A percentile compares a stretch with the other conserved stretches of the same genome.
phyloP scores from a whole-genome alignment of 2,329 filamentous ascomycete genomes.

The Claviceps digitariae region DNA sequence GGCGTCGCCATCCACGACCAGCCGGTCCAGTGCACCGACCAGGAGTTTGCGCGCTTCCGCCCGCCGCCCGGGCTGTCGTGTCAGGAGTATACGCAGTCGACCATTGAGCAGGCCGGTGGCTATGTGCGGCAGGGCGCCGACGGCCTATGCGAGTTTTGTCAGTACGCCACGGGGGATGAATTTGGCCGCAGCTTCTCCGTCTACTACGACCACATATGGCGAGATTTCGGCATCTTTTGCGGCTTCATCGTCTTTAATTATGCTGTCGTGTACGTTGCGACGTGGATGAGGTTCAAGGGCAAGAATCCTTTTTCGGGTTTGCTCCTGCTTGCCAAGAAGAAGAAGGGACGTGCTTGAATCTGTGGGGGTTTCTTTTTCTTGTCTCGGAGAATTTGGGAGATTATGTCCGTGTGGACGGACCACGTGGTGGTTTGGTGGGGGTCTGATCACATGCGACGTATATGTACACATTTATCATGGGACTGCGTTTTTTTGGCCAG shows the following conservation, averaged over 20 bases:
- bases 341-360: not conserved
- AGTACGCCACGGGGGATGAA: constrained; percentile 45
- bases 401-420: not conserved
- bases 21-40: constrained; percentile 37
- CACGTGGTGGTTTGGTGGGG: not conserved
- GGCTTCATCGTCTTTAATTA: constrained; percentile 53
- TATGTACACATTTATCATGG: too few species aligned
- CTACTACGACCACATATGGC: constrained; percentile 47
- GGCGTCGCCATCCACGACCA: constrained; percentile 40
- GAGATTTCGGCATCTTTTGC: constrained; percentile 51
- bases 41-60: constrained; percentile 47
- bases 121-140: constrained; percentile 43
- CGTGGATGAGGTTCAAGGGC: constrained; percentile 25
- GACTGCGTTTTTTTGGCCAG: too few species aligned
- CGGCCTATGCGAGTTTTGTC: constrained; percentile 51
- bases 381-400: not conserved
- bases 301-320: constrained; percentile 22
- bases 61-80: constrained; percentile 48
- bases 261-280: constrained; percentile 23
- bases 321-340: constrained; percentile 13
- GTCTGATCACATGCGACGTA: too few species aligned
- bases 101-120: constrained; percentile 39
- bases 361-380: not conserved
- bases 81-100: constrained; percentile 41
- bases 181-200: constrained; percentile 48